Evolutionary conservation across 805 yeast genomes (phyloP).

Genomic region (Wickerhamomyces mucosus): DNA sequence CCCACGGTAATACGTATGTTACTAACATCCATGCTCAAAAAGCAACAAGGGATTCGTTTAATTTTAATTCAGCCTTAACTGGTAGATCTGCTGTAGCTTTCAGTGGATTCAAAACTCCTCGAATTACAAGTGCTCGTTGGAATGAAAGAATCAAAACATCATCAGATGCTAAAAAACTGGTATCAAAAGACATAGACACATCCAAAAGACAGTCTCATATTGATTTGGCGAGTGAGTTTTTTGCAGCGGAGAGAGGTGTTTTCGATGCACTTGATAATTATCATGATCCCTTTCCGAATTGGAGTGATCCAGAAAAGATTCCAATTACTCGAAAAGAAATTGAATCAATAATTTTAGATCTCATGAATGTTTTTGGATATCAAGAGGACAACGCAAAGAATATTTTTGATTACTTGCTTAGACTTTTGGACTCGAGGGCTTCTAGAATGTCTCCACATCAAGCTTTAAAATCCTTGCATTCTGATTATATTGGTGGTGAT

Average conservation of each 20-base stretch:
- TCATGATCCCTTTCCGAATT: slow-evolving; percentile 43
- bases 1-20: slow-evolving; percentile 1
- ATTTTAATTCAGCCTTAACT: slow-evolving; percentile 21
- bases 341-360: slow-evolving; percentile 42
- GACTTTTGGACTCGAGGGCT: slow-evolving; percentile 57
- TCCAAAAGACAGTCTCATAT: slow-evolving; percentile 12
- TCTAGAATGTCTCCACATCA: slow-evolving; percentile 48
- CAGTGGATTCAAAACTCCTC: slow-evolving; percentile 94
- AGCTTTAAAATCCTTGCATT: slow-evolving; percentile 55
- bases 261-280: slow-evolving; percentile 33
- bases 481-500: slow-evolving; percentile 67
- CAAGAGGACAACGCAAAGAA: slow-evolving; percentile 57
- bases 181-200: no score
- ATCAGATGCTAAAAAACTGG: slow-evolving; percentile 20
- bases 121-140: slow-evolving; percentile 71
- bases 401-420: slow-evolving; percentile 57
- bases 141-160: slow-evolving; percentile 26
- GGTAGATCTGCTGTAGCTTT: slow-evolving; percentile 48
- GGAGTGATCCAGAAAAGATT: slow-evolving; percentile 30
- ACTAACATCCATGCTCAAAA: neutral
- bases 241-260: slow-evolving; percentile 29
- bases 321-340: slow-evolving; percentile 48
- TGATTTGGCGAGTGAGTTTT: slow-evolving; percentile 23
- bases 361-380: slow-evolving; percentile 54
- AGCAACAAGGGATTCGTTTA: slow-evolving; percentile 10